These are phyloP conservation scores for Heliosperma pusillum DNA, from an alignment of 148 eudicot species.

Conservation along the genomic window DNA sequence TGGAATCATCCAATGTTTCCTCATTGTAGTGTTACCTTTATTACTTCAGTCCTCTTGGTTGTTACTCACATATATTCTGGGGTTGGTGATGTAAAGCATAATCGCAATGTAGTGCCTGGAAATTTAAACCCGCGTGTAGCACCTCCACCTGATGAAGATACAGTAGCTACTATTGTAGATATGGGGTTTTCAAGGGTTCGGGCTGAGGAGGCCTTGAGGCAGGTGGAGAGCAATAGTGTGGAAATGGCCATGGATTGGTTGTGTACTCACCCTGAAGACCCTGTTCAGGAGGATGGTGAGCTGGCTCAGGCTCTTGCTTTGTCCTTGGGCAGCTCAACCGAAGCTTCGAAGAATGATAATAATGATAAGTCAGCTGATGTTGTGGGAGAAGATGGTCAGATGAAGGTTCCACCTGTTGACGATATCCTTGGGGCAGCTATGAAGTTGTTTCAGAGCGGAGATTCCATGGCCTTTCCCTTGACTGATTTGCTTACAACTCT, in stretches of 20 bases:
- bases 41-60: constrained; percentile 62
- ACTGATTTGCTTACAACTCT: constrained; percentile 85
- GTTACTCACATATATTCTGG: constrained; percentile 83
- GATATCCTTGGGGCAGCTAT: constrained; percentile 72
- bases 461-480: constrained; percentile 73
- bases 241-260: constrained; percentile 99
- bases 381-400: constrained; percentile 54
- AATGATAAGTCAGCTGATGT: constrained; percentile 58
- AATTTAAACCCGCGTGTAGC: constrained; percentile 60
- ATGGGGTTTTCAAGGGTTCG: constrained; percentile 97
- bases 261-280: constrained; percentile 87
- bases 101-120: constrained; percentile 51
- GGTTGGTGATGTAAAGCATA: constrained; percentile 75
- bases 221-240: constrained; percentile 87
- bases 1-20: constrained; percentile 96
- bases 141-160: constrained; percentile 93
- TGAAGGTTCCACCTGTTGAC: constrained; percentile 77
- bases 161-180: constrained; percentile 84
- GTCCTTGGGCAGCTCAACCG: constrained; percentile 80
- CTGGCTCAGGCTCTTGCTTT: constrained; percentile 90
- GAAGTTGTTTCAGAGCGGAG: constrained; percentile 77
- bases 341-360: constrained; percentile 68
- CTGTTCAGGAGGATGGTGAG: constrained; percentile 92
- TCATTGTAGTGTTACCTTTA: constrained; percentile 59
- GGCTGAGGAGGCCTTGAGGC: constrained; percentile 93